Evolutionary conservation across 345 rosid genomes (phyloP).

Genomic region (Carallia pectinifolia): DNA sequence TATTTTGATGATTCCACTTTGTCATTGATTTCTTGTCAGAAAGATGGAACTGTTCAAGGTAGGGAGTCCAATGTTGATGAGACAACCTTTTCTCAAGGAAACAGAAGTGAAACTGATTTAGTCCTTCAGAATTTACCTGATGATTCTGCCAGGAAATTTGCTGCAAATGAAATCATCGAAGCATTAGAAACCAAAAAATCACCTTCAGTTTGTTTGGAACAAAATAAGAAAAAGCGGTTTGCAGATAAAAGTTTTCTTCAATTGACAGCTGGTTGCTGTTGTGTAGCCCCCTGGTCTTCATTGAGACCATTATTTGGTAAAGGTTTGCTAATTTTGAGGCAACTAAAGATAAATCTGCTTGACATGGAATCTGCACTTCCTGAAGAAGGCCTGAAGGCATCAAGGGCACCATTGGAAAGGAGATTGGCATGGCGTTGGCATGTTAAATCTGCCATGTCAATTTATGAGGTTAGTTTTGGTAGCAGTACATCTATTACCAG

Average conservation of each 20-base stretch:
- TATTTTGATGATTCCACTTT: constrained; percentile 50
- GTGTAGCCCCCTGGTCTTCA: constrained; percentile 77
- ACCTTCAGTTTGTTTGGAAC: constrained; percentile 38
- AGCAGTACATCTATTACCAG: background rate
- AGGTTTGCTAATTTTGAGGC: constrained; percentile 44
- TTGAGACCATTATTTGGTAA: constrained; percentile 67
- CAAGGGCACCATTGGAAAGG: constrained; percentile 54
- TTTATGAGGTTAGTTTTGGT: constrained; percentile 68
- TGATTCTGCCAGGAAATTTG: constrained; percentile 23
- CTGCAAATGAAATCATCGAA: constrained; percentile 33
- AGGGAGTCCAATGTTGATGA: constrained; percentile 29
- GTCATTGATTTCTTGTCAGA: constrained; percentile 31
- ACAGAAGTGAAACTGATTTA: constrained; percentile 28
- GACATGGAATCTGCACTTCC: constrained; percentile 91
- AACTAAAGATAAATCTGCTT: constrained; percentile 74
- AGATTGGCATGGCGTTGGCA: constrained; percentile 81
- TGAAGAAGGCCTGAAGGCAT: constrained; percentile 69
- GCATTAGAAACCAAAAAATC: constrained; percentile 26
- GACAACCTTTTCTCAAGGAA: constrained; percentile 28
- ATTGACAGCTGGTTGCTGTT: constrained; percentile 35
- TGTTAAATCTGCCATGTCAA: constrained; percentile 77
- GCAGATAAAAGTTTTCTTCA: constrained; percentile 22
- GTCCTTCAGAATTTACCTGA: constrained; percentile 31
- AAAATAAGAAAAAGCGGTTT: constrained; percentile 39
- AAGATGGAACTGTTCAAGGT: constrained; percentile 30